These are phyloP conservation scores for Botrytis hyacinthi DNA, from an alignment of 2,329 filamentous ascomycete genomes.

Conservation along the genomic window DNA sequence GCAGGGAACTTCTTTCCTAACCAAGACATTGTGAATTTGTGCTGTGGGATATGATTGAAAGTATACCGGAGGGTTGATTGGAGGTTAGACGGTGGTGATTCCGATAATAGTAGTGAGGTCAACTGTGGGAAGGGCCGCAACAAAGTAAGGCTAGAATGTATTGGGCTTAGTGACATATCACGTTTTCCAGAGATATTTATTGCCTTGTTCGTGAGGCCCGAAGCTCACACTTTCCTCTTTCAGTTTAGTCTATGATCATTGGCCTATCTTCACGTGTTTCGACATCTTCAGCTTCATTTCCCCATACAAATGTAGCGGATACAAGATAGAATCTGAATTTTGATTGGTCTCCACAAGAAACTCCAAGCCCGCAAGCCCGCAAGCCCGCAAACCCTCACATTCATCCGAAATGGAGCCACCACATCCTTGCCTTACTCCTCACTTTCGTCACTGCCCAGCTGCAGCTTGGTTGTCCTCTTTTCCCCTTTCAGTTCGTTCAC, in stretches of 20 bases:
- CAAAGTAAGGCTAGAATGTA: not conserved
- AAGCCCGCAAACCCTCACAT: not conserved
- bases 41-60: slow-evolving; percentile 37
- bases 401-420: slow-evolving; percentile 13
- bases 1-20: slow-evolving; percentile 82
- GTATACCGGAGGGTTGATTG: slow-evolving; percentile 37
- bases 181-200: accelerated
- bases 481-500: not conserved
- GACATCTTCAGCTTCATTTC: not conserved
- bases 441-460: slow-evolving; percentile 8
- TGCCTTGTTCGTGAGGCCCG: not conserved
- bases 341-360: slow-evolving; percentile 13
- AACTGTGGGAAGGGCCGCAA: slow-evolving; percentile 9
- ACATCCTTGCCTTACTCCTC: slow-evolving; percentile 8
- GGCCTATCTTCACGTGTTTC: no score
- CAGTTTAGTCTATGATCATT: not conserved
- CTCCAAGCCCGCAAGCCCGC: not conserved
- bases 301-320: not conserved
- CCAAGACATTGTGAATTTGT: slow-evolving; percentile 65
- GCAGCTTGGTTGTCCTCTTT: not conserved
- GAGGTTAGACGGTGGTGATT: slow-evolving; percentile 22
- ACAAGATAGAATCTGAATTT: not conserved
- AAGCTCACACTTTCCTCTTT: not conserved
- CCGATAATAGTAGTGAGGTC: slow-evolving; percentile 1
- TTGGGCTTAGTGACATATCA: not conserved